Evolutionary conservation across 352 stramenopile genomes (phyloP), one percentile per base, ranked within the genome.

Genomic region (Elongisporangium anandrum): DNA sequence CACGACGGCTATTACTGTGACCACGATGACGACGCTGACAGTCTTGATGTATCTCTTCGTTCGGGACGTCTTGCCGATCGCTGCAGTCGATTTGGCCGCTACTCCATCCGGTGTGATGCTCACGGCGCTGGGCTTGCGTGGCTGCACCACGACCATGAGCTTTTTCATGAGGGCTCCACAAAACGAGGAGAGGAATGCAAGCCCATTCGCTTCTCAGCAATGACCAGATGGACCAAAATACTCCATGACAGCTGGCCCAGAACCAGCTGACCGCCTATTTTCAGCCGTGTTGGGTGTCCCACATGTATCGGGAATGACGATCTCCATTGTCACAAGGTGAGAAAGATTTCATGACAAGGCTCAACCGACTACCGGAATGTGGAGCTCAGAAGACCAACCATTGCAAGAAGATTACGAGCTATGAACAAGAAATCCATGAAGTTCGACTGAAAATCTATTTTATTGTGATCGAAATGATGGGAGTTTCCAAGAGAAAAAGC

Each of bases 11-110:
- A 54, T 48, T 2, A 50, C 9, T n/a, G 17, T 29, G 22, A 60
- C 41, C 21, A 45, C 39, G 53, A 51, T 29, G 0, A 58, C 21
- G 15, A 53, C 1, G 9, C 19, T 17, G 19, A 13, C 49, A 7
- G 53, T 23, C 53, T 58, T 58, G 53, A 50, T 15, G 53, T 45
- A 45, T 45, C 34, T 45, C 34, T 45, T 45, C 34, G 34, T 4
- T 15, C 34, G 34, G 13, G 10, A 45, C 0, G 9, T 4, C 34
- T 45, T 45, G 34, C 6, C 7, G 24, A 34, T 34, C 24, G 3
- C 24, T 7, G 29, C 34, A 45, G 34, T 16, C 13, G 34, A 12
- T 45, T 45, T 45, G 34, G 10, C 0, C 1, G 34, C 12, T 3
- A 45, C 13, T 16, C 34, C 34, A 17, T 45, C 34, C 34, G 34